Evolutionary conservation across 805 yeast genomes (phyloP).

Genomic region (Yarrowia sp.): DNA sequence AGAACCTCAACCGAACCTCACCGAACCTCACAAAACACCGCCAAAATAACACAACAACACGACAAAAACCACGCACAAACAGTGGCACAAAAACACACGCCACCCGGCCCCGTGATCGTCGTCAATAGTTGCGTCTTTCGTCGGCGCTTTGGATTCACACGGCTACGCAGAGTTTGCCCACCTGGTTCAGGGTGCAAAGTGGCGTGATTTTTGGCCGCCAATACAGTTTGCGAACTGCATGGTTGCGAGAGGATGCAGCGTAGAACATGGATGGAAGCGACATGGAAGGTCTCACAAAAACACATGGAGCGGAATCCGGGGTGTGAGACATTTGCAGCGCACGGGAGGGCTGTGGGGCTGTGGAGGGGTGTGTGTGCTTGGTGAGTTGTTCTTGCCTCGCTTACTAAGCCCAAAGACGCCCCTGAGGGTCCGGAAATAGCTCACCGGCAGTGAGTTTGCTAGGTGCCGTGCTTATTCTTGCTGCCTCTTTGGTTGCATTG

Average conservation of each 20-base stretch:
- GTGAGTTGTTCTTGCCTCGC: no score
- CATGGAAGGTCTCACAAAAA: neutral
- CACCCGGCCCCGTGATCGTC: no score
- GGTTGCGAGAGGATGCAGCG: neutral
- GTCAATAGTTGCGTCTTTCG: constrained; percentile 17
- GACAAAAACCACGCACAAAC: no score
- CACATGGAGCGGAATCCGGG: neutral
- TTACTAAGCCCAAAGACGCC: no score
- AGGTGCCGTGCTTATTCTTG: constrained; percentile 5
- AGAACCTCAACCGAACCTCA: no score
- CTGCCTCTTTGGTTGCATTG: neutral
- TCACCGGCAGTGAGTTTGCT: neutral
- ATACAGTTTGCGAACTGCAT: neutral
- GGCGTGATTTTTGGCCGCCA: neutral
- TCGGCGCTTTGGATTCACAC: constrained; percentile 11
- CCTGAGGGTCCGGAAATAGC: neutral
- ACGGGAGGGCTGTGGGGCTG: no score
- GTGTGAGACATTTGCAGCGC: constrained; percentile 9
- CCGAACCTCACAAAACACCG: no score
- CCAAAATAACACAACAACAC: no score
- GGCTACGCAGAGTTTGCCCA: constrained; percentile 5
- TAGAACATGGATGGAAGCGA: neutral
- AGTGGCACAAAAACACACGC: no score
- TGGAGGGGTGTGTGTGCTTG: no score
- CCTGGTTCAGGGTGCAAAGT: constrained; percentile 14